Conservation (phyloP, 768 basidiomycete species). For the Russula sp. region DNA sequence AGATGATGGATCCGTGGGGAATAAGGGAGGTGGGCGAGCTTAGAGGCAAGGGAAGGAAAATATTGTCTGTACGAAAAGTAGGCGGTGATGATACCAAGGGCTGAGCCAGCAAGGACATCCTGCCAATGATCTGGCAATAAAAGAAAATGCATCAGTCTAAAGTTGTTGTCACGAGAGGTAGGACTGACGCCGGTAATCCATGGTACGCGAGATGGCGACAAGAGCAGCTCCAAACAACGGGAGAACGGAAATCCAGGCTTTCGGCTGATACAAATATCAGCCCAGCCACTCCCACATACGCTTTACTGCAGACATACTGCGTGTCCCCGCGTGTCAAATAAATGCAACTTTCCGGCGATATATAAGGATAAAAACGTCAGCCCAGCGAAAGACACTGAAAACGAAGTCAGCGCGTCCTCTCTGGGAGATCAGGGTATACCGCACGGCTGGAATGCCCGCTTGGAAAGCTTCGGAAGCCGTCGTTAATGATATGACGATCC, state of each 20-base stretch:
- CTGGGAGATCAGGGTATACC: slow-evolving; percentile 27
- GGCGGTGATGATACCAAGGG: slow-evolving; percentile 65
- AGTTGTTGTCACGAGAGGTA: background rate
- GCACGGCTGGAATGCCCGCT: slow-evolving; percentile 86
- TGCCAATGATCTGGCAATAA: slow-evolving; percentile 74
- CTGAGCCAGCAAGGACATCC: slow-evolving; percentile 76
- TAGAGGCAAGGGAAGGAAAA: slow-evolving; percentile 64
- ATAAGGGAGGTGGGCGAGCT: slow-evolving; percentile 62
- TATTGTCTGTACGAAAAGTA: slow-evolving; percentile 81
- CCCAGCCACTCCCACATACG: background rate
- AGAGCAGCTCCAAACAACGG: slow-evolving; percentile 75
- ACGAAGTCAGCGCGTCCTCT: slow-evolving; percentile 1
- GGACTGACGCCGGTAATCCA: slow-evolving; percentile 81
- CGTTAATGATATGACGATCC: slow-evolving; percentile 49
- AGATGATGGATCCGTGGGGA: slow-evolving; percentile 56
- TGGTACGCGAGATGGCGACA: slow-evolving; percentile 80
- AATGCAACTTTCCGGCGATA: slow-evolving; percentile 85
- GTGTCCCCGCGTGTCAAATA: slow-evolving; percentile 80
- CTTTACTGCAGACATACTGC: slow-evolving; percentile 39
- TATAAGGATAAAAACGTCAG: slow-evolving; percentile 86
- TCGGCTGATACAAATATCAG: slow-evolving; percentile 32
- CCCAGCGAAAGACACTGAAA: slow-evolving; percentile 84
- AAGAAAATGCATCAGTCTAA: slow-evolving; percentile 16
- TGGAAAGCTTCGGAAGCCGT: slow-evolving; percentile 91
- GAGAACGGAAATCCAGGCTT: slow-evolving; percentile 76